phyloP scores from a whole-genome alignment of 345 rosid genomes.

The Linum lewisii region DNA sequence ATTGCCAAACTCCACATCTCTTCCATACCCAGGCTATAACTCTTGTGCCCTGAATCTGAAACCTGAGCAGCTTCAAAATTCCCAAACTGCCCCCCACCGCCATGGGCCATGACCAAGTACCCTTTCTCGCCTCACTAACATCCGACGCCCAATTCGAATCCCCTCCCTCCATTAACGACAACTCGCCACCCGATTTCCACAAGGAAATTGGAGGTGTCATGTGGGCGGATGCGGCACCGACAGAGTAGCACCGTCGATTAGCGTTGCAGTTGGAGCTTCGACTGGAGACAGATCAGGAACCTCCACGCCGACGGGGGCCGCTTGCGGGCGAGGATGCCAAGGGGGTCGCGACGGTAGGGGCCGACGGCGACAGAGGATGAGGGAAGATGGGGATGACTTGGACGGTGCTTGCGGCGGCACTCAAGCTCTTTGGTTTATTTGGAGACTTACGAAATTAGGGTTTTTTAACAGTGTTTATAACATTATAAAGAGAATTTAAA shows the following conservation, averaged over 20 bases:
- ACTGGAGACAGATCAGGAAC: conserved; percentile 80
- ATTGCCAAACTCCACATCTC: conserved; percentile 90
- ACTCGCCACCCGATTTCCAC: conserved; percentile 83
- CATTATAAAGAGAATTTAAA: too few species aligned
- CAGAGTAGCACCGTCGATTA: conserved; percentile 73
- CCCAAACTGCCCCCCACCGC: conserved; percentile 36
- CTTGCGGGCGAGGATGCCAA: conserved; percentile 47
- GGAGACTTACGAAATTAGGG: too few species aligned
- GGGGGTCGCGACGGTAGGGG: conserved; percentile 26
- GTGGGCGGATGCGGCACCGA: conserved; percentile 65
- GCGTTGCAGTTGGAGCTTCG: conserved; percentile 89
- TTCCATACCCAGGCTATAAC: conserved; percentile 93
- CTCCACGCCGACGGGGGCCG: conserved; percentile 72
- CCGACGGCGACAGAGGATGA: conserved; percentile 17
- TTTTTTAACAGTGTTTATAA: too few species aligned
- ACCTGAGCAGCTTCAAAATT: conserved; percentile 49
- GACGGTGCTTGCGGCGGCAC: too few species aligned
- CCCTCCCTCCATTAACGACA: conserved; percentile 43
- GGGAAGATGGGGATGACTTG: too few species aligned
- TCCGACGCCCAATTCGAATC: conserved; percentile 85
- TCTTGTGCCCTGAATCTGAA: conserved; percentile 79
- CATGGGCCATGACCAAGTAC: conserved; percentile 24
- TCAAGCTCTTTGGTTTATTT: too few species aligned
- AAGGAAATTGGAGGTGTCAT: conserved; percentile 80
- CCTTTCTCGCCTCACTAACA: conserved; percentile 77